Base-by-base conservation (phyloP, 2,329 filamentous ascomycete species). In the Fusarium sp. region DNA sequence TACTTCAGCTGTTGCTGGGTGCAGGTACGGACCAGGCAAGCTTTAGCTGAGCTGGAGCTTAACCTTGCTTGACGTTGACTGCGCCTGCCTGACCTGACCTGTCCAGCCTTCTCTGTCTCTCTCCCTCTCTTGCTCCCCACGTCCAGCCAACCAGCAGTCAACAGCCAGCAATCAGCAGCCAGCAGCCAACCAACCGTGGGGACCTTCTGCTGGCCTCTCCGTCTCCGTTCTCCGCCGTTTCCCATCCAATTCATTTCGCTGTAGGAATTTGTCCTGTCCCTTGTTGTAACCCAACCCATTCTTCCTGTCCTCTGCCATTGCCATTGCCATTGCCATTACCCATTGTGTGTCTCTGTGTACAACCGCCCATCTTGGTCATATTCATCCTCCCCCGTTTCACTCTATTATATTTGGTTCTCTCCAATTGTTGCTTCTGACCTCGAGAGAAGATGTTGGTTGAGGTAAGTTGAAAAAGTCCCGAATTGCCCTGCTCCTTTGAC, bases 401-500 rank as follows among this genome's bases (percentile, higher is more conserved):
- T 56, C 44, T 49, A 40, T 32, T 28, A 10, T 28, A 26, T 60
- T 44, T 38, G 42, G 36, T 45, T n/a, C 47, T 51, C 38, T 54
- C 38, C 60, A 57, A 57, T 63, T 52, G 57, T 38, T 62, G 50
- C 54, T 53, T 58, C 46, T 30, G 52, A 42, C 44, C 12, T n/a
- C 28, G 54, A 61, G 60, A 40, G 46, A 66, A 68, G 53, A 78
- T 78, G 77, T 74, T 79, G 76, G 76, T 78, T 57, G 77, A 78
- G 72, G 77, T 79, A 71, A 76, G 77, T 77, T 58, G 52, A 9
- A 58, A 68, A 68, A 55, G 43, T 40, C 43, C 23, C 60, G 42
- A 53, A 52, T 53, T 62, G 52, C 59, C 39, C 39, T 59, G 61
- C 19, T 36, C 32, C 28, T 43, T 60, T 17, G 53, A 45, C 57